Evolutionary conservation across 73 alveolate genomes (phyloP).

Genomic region (Durusdinium trenchii): DNA sequence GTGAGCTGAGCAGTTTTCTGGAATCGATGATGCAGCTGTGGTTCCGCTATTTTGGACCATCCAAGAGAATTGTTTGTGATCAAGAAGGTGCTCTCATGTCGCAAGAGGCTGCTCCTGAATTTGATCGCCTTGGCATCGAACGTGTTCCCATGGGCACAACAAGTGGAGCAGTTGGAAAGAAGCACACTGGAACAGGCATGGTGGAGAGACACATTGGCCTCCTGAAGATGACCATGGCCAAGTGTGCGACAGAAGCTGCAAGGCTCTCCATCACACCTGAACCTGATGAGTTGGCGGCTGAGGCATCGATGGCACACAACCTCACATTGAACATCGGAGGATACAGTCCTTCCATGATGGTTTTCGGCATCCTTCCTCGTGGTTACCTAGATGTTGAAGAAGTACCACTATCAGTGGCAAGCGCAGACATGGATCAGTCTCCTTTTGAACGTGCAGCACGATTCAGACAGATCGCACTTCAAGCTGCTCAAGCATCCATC

Average conservation of each 20-base stretch:
- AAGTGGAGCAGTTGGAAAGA: background rate
- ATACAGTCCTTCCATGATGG: background rate
- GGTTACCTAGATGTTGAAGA: background rate
- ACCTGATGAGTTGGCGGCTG: background rate
- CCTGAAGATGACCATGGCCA: background rate
- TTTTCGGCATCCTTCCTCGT: background rate
- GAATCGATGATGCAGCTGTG: background rate
- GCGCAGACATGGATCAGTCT: background rate
- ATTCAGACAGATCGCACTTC: background rate
- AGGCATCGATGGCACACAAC: background rate
- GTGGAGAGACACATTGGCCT: constrained; percentile 37
- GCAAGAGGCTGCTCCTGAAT: background rate
- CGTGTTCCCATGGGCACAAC: background rate
- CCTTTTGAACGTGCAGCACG: background rate
- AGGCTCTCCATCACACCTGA: background rate
- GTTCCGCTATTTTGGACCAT: constrained; percentile 55
- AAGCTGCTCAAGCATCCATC: background rate
- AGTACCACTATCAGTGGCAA: too few relatives aligned
- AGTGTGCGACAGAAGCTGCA: background rate
- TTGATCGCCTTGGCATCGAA: background rate
- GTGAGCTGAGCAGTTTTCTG: background rate
- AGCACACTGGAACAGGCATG: constrained; percentile 11
- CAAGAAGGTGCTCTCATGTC: constrained; percentile 25
- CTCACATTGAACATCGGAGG: background rate
- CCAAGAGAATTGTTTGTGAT: background rate